Evolutionary conservation across 1,139 yeast genomes (phyloP).

Genomic region (Saccharomycopsis phalli): DNA sequence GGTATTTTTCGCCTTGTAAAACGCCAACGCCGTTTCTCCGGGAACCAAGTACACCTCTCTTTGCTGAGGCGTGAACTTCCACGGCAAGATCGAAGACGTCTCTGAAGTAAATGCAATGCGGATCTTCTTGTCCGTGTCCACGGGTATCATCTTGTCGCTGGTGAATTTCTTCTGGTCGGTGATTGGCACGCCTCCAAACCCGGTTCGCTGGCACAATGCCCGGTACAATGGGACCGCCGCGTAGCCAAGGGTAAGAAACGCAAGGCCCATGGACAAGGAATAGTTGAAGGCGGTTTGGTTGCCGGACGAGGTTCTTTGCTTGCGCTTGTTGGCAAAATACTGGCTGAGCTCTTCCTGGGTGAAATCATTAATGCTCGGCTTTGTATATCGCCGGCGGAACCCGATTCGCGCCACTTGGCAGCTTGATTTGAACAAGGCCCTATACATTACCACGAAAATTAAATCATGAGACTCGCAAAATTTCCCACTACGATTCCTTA

Average conservation of each 20-base stretch:
- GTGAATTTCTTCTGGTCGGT: constrained; percentile 77
- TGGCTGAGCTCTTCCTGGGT: constrained; percentile 29
- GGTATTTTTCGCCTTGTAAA: constrained; percentile 82
- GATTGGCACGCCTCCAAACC: constrained; percentile 93
- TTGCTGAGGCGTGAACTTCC: constrained; percentile 95
- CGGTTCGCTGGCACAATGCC: constrained; percentile 89
- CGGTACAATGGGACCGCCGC: constrained; percentile 91
- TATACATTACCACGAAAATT: too few relatives aligned
- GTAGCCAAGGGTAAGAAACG: constrained; percentile 74
- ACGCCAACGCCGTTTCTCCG: constrained; percentile 96
- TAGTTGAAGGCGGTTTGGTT: constrained; percentile 58
- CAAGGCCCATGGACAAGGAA: constrained; percentile 58
- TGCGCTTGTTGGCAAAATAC: constrained; percentile 27
- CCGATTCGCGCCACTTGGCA: too few relatives aligned
- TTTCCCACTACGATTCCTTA: neutral
- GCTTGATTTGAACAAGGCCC: too few relatives aligned
- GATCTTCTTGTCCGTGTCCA: constrained; percentile 76
- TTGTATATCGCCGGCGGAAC: neutral
- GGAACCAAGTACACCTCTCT: constrained; percentile 90
- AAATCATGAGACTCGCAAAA: too few relatives aligned
- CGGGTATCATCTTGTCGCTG: constrained; percentile 80
- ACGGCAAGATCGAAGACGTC: constrained; percentile 83
- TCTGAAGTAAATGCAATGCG: constrained; percentile 84
- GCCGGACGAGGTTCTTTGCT: constrained; percentile 28
- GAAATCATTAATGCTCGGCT: constrained; percentile 14